Base-by-base conservation (phyloP, 768 basidiomycete genomes). In the Leccinum variicolor region DNA sequence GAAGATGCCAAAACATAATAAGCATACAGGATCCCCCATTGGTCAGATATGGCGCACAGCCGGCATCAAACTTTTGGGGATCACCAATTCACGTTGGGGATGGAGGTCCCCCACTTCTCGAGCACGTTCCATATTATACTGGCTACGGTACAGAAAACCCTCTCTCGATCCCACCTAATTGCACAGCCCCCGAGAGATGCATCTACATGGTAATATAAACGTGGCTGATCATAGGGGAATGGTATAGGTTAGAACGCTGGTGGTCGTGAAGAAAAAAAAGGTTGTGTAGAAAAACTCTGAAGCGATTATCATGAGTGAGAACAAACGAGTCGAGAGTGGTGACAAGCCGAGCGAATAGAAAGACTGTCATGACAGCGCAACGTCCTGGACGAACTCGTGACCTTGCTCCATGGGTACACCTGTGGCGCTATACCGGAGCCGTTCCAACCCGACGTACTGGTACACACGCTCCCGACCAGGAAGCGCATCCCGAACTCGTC, bases 401-500 rank as follows among this genome's bases (percentile, higher is more conserved):
- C 36, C 51, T 6, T 39, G 56, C 19, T 56, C 58, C 7, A 23
- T 11, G 15, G 54, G 46, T 17, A 25, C 0, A 1, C 53, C 11
- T 10, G 58, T 13, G 9, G 33, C 25, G 0, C 17, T 39, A 15
- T 53, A 17, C 17, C 3, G 50, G 33, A 23, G 39, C 1, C 14
- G 13, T 45, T 68, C 66, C 62, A 56, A 3, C 17, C 70, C 71
- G n/a, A 71, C 70, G 49, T 72, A 71, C n/a, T 72, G 60, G 53
- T 71, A 70, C 4, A 73, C 71, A 10, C 61, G 60, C 8, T 69
- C 70, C 7, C 67, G 58, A 23, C 57, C 65, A 2, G 70, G 71
- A 21, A 71, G 58, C 21, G 64, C 65, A 11, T 65, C 71, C 41
- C 67, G 61, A 17, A 71, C 62, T 31, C 71, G 69, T 33, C 67